phyloP scores from a whole-genome alignment of 2,329 filamentous ascomycete genomes.

The Fusarium sp. region DNA sequence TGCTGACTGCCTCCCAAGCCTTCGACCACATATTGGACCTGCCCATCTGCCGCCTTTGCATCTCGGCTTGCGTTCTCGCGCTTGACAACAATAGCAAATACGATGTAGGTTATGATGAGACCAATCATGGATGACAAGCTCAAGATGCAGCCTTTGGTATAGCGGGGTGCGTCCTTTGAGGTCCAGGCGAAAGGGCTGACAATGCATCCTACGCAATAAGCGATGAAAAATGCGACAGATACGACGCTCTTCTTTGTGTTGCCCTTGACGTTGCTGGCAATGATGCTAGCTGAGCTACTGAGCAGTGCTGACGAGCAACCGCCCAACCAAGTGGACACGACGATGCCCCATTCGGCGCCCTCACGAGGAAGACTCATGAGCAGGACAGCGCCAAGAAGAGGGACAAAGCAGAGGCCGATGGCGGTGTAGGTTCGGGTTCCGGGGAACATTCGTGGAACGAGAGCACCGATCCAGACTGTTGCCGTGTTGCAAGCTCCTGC shows the following conservation, averaged over 20 bases:
- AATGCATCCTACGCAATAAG: slow-evolving; percentile 53
- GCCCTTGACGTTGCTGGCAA: slow-evolving; percentile 57
- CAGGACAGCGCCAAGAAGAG: slow-evolving; percentile 58
- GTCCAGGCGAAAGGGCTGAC: slow-evolving; percentile 62
- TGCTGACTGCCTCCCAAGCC: not conserved
- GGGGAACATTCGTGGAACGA: slow-evolving; percentile 53
- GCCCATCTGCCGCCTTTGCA: not conserved
- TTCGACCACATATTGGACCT: not conserved
- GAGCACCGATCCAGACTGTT: slow-evolving; percentile 59
- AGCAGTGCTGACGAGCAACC: not conserved
- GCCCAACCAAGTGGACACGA: slow-evolving; percentile 59
- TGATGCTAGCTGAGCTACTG: not conserved
- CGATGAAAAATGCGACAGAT: slow-evolving; percentile 62
- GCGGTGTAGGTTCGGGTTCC: slow-evolving; percentile 54
- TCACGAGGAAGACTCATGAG: slow-evolving; percentile 53
- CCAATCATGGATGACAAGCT: not conserved
- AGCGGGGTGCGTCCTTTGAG: slow-evolving; percentile 51
- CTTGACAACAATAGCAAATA: not conserved
- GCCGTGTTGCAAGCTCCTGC: slow-evolving; percentile 61
- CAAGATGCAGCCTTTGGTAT: slow-evolving; percentile 60
- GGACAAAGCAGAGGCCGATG: slow-evolving; percentile 54
- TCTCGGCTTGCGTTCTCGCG: not conserved
- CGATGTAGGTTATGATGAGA: not conserved
- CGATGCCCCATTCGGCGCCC: slow-evolving; percentile 58
- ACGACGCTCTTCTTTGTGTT: slow-evolving; percentile 63